Conservation (phyloP, 371 early-diverging fungal species). For the Mitosporidium daphniae region DNA sequence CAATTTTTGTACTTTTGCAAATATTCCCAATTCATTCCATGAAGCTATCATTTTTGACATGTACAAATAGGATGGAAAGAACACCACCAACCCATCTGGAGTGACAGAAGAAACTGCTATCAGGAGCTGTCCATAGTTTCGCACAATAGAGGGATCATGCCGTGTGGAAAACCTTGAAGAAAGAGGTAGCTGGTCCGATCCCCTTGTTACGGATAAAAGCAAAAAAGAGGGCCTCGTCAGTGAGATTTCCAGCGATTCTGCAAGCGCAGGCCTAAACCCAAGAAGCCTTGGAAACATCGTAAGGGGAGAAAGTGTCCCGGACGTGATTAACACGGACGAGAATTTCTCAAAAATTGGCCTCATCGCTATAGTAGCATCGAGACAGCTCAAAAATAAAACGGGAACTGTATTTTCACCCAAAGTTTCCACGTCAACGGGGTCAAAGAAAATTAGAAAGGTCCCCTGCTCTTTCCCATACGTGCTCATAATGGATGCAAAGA, state of each 20-base stretch:
- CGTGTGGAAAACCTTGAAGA: conserved; percentile 84
- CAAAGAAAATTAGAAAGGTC: not conserved
- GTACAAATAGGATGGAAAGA: conserved; percentile 93
- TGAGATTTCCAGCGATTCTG: conserved; percentile 53
- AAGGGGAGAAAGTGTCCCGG: conserved; percentile 88
- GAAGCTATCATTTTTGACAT: conserved; percentile 93
- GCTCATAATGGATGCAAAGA: conserved; percentile 68
- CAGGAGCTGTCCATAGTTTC: conserved; percentile 91
- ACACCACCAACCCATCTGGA: conserved; percentile 92
- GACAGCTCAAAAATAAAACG: conserved; percentile 19
- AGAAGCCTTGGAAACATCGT: conserved; percentile 95
- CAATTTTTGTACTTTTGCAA: conserved; percentile 24
- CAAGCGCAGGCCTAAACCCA: conserved; percentile 35
- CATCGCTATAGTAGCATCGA: conserved; percentile 90
- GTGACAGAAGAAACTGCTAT: conserved; percentile 65
- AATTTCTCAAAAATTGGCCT: conserved; percentile 75
- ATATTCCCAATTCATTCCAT: conserved; percentile 57
- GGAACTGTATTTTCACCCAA: too few species aligned
- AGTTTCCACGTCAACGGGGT: too few species aligned
- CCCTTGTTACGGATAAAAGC: conserved; percentile 63
- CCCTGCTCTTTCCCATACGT: conserved; percentile 59
- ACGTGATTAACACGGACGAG: conserved; percentile 84
- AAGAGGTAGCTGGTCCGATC: conserved; percentile 80
- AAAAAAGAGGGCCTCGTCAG: conserved; percentile 62
- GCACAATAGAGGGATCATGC: conserved; percentile 84